phyloP scores from a whole-genome alignment of 2,329 filamentous ascomycete genomes.

The Metarhizium brunneum region DNA sequence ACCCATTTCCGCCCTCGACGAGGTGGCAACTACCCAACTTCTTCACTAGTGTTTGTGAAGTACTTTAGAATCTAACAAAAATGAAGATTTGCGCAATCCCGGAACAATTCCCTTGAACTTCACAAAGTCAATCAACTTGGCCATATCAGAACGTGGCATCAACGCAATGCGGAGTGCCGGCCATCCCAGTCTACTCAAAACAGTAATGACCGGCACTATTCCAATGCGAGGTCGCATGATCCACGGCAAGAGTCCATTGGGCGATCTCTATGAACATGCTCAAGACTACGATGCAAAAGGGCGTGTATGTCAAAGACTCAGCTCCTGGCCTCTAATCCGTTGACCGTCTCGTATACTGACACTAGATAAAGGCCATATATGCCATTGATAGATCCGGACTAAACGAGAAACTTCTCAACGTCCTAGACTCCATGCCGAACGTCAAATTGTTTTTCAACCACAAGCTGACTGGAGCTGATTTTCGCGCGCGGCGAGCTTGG shows the following conservation, averaged over 20 bases:
- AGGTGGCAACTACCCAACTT: no score
- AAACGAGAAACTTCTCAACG: slow-evolving; percentile 76
- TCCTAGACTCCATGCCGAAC: slow-evolving; percentile 75
- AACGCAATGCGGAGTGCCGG: slow-evolving; percentile 70
- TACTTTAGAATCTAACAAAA: neutral
- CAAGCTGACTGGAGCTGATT: slow-evolving; percentile 86
- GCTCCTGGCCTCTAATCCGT: neutral
- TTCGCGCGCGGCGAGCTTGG: slow-evolving; percentile 71
- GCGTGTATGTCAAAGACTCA: slow-evolving; percentile 45
- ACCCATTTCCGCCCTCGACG: no score
- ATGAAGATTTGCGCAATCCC: slow-evolving; percentile 75
- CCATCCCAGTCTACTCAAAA: slow-evolving; percentile 57
- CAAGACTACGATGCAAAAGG: slow-evolving; percentile 89
- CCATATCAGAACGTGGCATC: slow-evolving; percentile 87
- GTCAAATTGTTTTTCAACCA: slow-evolving; percentile 90
- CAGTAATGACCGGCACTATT: slow-evolving; percentile 69
- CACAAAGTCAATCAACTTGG: slow-evolving; percentile 96
- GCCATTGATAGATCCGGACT: slow-evolving; percentile 78
- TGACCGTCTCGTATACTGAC: neutral
- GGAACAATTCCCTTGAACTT: slow-evolving; percentile 83
- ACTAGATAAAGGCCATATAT: slow-evolving; percentile 55
- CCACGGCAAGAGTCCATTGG: slow-evolving; percentile 58
- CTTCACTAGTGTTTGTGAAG: neutral
- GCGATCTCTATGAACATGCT: slow-evolving; percentile 66
- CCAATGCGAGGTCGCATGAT: slow-evolving; percentile 98